Percentiles rank a stretch among this genome's conserved stretches.
Evolutionary conservation across 306 rosid species (phyloP).

Genomic region (Albizia julibrissin): DNA sequence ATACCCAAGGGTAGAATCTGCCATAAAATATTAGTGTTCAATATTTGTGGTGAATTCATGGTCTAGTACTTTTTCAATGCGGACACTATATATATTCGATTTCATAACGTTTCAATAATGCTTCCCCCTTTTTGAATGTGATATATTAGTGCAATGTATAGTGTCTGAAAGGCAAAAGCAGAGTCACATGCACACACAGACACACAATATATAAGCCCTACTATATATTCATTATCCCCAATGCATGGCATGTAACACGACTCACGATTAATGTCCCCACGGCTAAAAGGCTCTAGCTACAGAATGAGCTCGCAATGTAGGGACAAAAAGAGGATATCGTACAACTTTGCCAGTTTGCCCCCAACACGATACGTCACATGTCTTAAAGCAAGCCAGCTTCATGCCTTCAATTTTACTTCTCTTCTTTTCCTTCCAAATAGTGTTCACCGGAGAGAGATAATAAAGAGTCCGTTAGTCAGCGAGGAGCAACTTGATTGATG

Average conservation of each 20-base stretch:
- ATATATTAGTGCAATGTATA: not conserved
- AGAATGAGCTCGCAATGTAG: not conserved
- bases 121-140: not conserved
- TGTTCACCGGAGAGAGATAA: not conserved
- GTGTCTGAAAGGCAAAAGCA: not conserved
- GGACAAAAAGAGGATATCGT: constrained; percentile 1
- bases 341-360: constrained; percentile 3
- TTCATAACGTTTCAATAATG: not conserved
- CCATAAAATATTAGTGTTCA: not conserved
- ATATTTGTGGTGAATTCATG: not conserved
- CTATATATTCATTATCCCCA: not conserved
- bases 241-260: not conserved
- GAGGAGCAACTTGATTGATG: constrained; percentile 36
- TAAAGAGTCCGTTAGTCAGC: constrained; percentile 29
- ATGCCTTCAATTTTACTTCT: not conserved
- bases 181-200: not conserved
- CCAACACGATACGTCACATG: not conserved
- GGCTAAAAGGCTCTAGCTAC: not conserved
- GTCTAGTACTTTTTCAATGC: constrained; percentile 20
- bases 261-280: not conserved
- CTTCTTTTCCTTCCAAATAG: not conserved
- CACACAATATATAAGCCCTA: not conserved
- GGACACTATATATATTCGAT: not conserved
- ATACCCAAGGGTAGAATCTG: not conserved
- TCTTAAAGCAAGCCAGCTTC: constrained; percentile 41